Evolutionary conservation across 2,329 filamentous ascomycete genomes (phyloP).

Genomic region (Plectosphaerella sp.): DNA sequence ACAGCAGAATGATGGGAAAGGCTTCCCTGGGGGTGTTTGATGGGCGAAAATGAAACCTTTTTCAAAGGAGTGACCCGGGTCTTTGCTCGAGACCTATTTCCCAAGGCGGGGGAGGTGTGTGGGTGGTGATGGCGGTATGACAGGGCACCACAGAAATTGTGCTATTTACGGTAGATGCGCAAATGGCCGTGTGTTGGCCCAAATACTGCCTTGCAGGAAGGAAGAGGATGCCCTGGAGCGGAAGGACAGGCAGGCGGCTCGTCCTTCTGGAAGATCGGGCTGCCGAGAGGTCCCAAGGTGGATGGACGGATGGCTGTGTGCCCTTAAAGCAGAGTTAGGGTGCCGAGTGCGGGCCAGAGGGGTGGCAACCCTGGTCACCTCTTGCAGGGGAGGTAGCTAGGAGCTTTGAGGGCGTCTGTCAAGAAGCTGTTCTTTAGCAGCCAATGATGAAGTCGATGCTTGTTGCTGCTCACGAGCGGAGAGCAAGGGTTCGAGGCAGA

Average conservation of each 20-base stretch:
- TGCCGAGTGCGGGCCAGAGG: no score
- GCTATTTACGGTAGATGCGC: slow-evolving; percentile 12
- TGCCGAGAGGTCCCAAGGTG: slow-evolving; percentile 2
- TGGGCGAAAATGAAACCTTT: not conserved
- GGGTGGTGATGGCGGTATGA: slow-evolving; percentile 8
- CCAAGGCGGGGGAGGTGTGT: slow-evolving; percentile 2
- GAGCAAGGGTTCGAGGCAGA: no score
- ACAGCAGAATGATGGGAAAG: not conserved
- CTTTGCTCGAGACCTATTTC: not conserved
- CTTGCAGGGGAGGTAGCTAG: no score
- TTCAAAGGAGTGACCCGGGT: slow-evolving; percentile 8
- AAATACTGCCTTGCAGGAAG: slow-evolving; percentile 9
- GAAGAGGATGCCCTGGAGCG: no score
- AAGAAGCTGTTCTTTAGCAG: no score
- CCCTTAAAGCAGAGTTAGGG: no score
- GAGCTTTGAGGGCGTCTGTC: no score
- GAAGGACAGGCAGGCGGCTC: not conserved
- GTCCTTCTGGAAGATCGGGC: slow-evolving; percentile 6
- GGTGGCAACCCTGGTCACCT: no score
- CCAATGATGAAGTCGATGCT: no score
- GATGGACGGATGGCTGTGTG: not conserved
- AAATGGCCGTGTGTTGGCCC: slow-evolving; percentile 7
- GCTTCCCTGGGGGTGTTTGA: slow-evolving; percentile 1
- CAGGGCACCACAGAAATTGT: slow-evolving; percentile 11
- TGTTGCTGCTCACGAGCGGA: no score